phyloP scores from a whole-genome alignment of 306 rosid species.

The Dalbergia cochinchinensis region DNA sequence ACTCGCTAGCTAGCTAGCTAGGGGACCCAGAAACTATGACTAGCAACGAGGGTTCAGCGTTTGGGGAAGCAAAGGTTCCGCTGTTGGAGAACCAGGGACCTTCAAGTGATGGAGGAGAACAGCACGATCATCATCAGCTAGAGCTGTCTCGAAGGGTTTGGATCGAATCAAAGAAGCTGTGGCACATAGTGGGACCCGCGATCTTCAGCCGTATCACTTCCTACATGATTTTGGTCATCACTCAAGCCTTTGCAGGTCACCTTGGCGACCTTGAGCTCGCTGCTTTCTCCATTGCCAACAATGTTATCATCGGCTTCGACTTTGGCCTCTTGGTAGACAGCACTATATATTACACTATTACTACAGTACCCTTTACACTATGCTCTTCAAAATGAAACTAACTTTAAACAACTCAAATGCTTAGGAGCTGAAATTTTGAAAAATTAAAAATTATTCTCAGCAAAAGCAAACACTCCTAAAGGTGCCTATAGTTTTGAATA shows the following conservation, averaged over 20 bases:
- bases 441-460: too few relatives aligned
- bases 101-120: constrained; percentile 30
- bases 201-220: constrained; percentile 68
- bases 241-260: constrained; percentile 84
- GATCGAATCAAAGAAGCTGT: constrained; percentile 76
- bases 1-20: too few relatives aligned
- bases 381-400: too few relatives aligned
- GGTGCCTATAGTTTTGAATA: too few relatives aligned
- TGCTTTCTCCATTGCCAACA: constrained; percentile 66
- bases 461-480: too few relatives aligned
- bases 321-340: constrained; percentile 66
- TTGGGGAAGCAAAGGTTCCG: constrained; percentile 54
- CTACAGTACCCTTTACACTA: too few relatives aligned
- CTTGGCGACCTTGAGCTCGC: constrained; percentile 80
- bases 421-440: too few relatives aligned
- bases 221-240: constrained; percentile 68
- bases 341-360: too few relatives aligned
- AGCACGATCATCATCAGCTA: constrained; percentile 5
- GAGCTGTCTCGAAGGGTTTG: constrained; percentile 42
- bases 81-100: constrained; percentile 32
- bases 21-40: constrained; percentile 31
- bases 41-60: constrained; percentile 37
- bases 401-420: too few relatives aligned
- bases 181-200: constrained; percentile 85
- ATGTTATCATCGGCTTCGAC: constrained; percentile 74